A percentile compares a stretch with the other conserved stretches of the same genome.
These are phyloP conservation scores for Lactifluus volemus DNA, from an alignment of 768 basidiomycete genomes.

Conservation along the genomic window DNA sequence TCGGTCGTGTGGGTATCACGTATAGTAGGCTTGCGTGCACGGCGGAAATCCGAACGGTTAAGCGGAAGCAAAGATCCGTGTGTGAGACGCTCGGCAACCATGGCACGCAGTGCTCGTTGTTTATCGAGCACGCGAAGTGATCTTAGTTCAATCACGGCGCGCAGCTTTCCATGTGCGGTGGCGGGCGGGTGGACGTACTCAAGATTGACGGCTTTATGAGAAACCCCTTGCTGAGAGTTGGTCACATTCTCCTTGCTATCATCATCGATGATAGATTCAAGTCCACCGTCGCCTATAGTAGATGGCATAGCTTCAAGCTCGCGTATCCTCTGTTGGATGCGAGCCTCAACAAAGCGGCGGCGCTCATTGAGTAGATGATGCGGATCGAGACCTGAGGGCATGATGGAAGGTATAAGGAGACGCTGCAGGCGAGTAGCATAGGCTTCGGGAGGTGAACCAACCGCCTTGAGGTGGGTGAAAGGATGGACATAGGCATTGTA, in stretches of 20 bases:
- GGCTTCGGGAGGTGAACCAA: slow-evolving; percentile 49
- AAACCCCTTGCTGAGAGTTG: slow-evolving; percentile 19
- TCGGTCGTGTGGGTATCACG: slow-evolving; percentile 89
- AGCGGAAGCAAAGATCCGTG: slow-evolving; percentile 84
- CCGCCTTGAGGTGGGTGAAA: slow-evolving; percentile 62
- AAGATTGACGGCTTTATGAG: slow-evolving; percentile 26
- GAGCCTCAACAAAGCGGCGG: slow-evolving; percentile 82
- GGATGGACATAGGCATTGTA: slow-evolving; percentile 88
- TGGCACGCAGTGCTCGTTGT: slow-evolving; percentile 79
- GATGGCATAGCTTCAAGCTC: slow-evolving; percentile 78
- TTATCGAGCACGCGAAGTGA: slow-evolving; percentile 82
- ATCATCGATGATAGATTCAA: slow-evolving; percentile 44
- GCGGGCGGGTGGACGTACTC: slow-evolving; percentile 40
- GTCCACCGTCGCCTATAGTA: slow-evolving; percentile 68
- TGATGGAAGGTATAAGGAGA: slow-evolving; percentile 78
- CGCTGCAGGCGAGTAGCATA: slow-evolving; percentile 71
- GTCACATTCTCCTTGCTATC: slow-evolving; percentile 29
- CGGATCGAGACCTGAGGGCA: slow-evolving; percentile 89
- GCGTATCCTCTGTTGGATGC: slow-evolving; percentile 78
- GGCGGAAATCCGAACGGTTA: slow-evolving; percentile 87
- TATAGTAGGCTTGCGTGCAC: slow-evolving; percentile 74
- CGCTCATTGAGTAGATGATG: slow-evolving; percentile 87
- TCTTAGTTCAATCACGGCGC: slow-evolving; percentile 90
- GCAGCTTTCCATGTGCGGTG: slow-evolving; percentile 73
- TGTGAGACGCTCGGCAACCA: slow-evolving; percentile 78